Conservation (phyloP, 164 flowering plant genomes). For the Echeveria elegans region DNA sequence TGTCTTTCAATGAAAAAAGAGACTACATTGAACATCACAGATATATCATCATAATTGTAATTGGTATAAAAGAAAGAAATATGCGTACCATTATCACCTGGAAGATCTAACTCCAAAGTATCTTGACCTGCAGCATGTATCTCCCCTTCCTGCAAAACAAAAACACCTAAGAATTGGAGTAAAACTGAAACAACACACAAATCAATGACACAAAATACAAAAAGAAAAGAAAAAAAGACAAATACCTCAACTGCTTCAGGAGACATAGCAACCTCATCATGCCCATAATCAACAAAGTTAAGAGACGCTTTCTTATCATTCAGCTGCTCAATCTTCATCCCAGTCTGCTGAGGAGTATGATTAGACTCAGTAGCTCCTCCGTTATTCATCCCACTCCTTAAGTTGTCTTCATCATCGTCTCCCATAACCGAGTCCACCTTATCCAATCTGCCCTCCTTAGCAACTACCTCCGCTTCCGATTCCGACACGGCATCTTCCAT, state of each 20-base stretch:
- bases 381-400: background rate
- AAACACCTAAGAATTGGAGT: background rate
- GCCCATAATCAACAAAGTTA: slow-evolving; percentile 73
- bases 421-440: slow-evolving; percentile 10
- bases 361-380: slow-evolving; percentile 12
- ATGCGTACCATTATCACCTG: background rate
- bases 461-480: slow-evolving; percentile 20
- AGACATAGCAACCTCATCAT: slow-evolving; percentile 81
- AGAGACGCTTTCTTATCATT: slow-evolving; percentile 22
- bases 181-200: background rate
- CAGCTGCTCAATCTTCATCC: slow-evolving; percentile 8
- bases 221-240: background rate
- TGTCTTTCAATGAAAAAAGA: background rate
- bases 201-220: background rate
- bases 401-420: slow-evolving; percentile 12
- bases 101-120: background rate
- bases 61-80: background rate
- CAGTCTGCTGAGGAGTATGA: slow-evolving; percentile 15
- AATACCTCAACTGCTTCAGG: slow-evolving; percentile 84
- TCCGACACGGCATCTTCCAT: slow-evolving; percentile 34
- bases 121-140: slow-evolving; percentile 1
- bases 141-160: background rate
- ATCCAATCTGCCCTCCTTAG: slow-evolving; percentile 6
- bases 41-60: too few species aligned
- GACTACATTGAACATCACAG: background rate